These are phyloP conservation scores for Bipolaris sorokiniana DNA, from an alignment of 2,329 filamentous ascomycete species.

Conservation along the genomic window DNA sequence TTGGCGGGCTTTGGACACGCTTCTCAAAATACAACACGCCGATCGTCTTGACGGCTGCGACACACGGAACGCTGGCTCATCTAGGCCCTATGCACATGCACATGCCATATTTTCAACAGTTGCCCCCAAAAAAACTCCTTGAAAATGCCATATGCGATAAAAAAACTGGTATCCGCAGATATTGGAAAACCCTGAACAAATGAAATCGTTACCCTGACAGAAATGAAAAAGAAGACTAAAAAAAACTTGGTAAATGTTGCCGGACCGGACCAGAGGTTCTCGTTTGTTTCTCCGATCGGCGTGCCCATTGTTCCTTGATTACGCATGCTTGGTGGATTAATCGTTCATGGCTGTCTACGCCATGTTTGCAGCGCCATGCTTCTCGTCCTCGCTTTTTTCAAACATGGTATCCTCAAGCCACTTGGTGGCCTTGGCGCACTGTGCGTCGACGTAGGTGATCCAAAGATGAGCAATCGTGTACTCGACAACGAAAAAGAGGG, in stretches of 20 bases:
- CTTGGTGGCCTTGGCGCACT: slow-evolving; percentile 57
- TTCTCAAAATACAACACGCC: slow-evolving; percentile 5
- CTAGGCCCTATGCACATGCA: slow-evolving; percentile 5
- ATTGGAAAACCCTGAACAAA: slow-evolving; percentile 3
- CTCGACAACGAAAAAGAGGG: slow-evolving; percentile 55
- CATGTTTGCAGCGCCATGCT: slow-evolving; percentile 35
- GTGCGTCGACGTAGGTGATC: slow-evolving; percentile 60
- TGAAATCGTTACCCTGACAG: slow-evolving; percentile 8
- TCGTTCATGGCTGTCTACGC: slow-evolving; percentile 19
- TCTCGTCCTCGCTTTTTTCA: slow-evolving; percentile 51
- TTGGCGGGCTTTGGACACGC: not conserved
- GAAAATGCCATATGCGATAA: slow-evolving; percentile 3
- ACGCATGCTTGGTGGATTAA: not conserved
- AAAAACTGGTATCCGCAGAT: slow-evolving; percentile 13
- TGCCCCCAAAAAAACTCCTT: slow-evolving; percentile 8
- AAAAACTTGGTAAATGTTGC: not conserved
- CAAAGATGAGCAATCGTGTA: slow-evolving; percentile 58
- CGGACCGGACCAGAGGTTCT: slow-evolving; percentile 12
- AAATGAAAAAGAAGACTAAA: not conserved
- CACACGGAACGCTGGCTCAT: slow-evolving; percentile 5
- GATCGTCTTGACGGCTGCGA: not conserved
- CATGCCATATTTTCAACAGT: slow-evolving; percentile 1
- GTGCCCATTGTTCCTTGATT: not conserved
- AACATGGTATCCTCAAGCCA: slow-evolving; percentile 58
- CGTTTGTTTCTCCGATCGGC: slow-evolving; percentile 8